A percentile compares a stretch with the other conserved stretches of the same genome.
phyloP scores from a whole-genome alignment of 306 rosid genomes.

The Lathyrus sativus region DNA sequence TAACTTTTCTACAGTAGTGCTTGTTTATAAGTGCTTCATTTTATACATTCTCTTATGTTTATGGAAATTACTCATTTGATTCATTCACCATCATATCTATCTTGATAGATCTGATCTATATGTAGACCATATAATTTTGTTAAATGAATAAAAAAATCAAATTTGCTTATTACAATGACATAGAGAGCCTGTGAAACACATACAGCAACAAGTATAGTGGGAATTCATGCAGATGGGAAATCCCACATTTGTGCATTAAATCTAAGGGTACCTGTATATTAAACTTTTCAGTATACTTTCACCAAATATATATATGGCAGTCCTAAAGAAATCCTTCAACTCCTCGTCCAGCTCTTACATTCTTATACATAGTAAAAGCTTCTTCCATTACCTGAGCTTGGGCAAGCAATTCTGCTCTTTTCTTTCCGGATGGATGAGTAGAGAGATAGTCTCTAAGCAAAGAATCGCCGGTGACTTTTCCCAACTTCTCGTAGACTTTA shows the following conservation, averaged over 20 bases:
- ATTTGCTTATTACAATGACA: no score
- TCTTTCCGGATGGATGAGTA: constrained; percentile 61
- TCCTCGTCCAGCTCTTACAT: constrained; percentile 52
- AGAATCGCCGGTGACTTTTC: background rate
- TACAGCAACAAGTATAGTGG: background rate
- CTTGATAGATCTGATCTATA: no score
- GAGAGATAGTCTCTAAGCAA: background rate
- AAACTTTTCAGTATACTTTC: background rate
- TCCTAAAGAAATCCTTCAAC: constrained; percentile 41
- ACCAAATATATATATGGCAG: no score
- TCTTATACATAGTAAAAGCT: constrained; percentile 56
- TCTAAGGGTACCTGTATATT: background rate
- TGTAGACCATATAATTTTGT: no score
- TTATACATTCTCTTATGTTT: no score
- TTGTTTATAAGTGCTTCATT: no score
- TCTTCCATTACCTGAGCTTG: constrained; percentile 79
- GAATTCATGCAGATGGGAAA: background rate
- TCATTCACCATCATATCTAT: no score
- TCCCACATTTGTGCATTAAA: background rate
- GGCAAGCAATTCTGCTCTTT: constrained; percentile 72
- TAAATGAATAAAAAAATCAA: no score
- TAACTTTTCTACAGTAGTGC: no score
- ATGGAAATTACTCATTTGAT: no score
- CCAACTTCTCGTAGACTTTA: constrained; percentile 22
- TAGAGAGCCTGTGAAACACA: background rate